These are phyloP conservation scores for Cercospora sp. DNA, from an alignment of 2,329 filamentous ascomycete genomes.

Conservation along the genomic window DNA sequence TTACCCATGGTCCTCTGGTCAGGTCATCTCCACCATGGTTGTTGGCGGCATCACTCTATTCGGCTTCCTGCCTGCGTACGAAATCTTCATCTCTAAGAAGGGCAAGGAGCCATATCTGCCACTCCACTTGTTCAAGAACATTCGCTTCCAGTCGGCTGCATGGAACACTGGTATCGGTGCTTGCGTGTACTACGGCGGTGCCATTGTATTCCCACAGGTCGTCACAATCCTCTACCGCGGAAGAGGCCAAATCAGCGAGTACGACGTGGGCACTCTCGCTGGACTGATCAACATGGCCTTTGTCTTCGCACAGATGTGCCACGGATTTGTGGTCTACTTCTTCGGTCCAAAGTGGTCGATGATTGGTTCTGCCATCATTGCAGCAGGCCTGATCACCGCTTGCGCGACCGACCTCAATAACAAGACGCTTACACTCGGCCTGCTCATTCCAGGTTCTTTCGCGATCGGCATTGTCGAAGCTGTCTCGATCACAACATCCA, in stretches of 20 bases:
- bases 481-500: constrained; percentile 31
- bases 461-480: constrained; percentile 31
- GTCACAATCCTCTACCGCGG: constrained; percentile 31
- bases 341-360: constrained; percentile 32
- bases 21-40: constrained; percentile 35
- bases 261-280: constrained; percentile 31
- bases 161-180: constrained; percentile 32
- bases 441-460: constrained; percentile 29
- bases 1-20: constrained; percentile 35
- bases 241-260: constrained; percentile 31
- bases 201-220: constrained; percentile 31
- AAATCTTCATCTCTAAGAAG: constrained; percentile 28
- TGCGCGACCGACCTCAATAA: constrained; percentile 28
- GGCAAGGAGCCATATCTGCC: constrained; percentile 32
- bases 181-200: constrained; percentile 31
- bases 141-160: constrained; percentile 29
- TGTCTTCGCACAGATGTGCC: constrained; percentile 34
- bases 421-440: constrained; percentile 24
- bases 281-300: constrained; percentile 31
- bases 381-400: constrained; percentile 28
- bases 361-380: constrained; percentile 30
- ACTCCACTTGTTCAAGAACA: constrained; percentile 34
- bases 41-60: constrained; percentile 32
- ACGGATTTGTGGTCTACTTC: constrained; percentile 31
- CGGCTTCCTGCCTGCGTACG: constrained; percentile 27